Conservation (phyloP, 257 asterid species). For the Gentiana straminea region DNA sequence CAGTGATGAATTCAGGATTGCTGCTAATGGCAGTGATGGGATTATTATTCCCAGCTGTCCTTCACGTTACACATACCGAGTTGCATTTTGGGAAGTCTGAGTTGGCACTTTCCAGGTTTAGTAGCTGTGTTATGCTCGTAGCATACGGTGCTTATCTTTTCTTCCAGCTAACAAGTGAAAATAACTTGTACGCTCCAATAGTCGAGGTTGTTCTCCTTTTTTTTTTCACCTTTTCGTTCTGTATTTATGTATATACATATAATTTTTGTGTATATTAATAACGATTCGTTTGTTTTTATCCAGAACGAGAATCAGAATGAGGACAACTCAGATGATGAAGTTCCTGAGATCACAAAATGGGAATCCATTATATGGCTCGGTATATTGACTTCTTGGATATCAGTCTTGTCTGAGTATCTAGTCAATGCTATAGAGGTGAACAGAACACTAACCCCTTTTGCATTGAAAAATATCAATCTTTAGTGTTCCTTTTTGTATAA, state of each 20-base stretch:
- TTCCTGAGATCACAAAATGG: constrained; percentile 56
- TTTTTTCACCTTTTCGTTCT: not conserved
- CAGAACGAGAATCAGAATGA: constrained; percentile 40
- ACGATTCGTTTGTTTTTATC: not conserved
- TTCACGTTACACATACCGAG: constrained; percentile 68
- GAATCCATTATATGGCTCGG: constrained; percentile 60
- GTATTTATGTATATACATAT: not conserved
- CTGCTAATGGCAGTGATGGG: constrained; percentile 94
- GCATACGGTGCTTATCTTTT: constrained; percentile 61
- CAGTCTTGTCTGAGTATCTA: constrained; percentile 58
- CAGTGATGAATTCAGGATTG: constrained; percentile 67
- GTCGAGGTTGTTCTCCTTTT: constrained; percentile 34
- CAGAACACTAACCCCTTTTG: constrained; percentile 6
- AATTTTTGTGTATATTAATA: no score
- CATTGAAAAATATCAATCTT: no score
- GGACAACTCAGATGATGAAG: constrained; percentile 42
- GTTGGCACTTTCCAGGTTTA: constrained; percentile 77
- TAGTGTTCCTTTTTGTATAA: not conserved
- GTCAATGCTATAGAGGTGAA: constrained; percentile 70
- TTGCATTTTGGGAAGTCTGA: constrained; percentile 75
- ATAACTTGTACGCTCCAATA: constrained; percentile 38
- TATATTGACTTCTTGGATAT: constrained; percentile 47
- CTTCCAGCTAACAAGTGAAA: constrained; percentile 61
- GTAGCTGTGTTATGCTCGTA: constrained; percentile 79
- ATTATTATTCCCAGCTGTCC: constrained; percentile 64